Evolutionary conservation across 176 grass and related monocot species (phyloP).

Genomic region (Aegilops sharonensis): DNA sequence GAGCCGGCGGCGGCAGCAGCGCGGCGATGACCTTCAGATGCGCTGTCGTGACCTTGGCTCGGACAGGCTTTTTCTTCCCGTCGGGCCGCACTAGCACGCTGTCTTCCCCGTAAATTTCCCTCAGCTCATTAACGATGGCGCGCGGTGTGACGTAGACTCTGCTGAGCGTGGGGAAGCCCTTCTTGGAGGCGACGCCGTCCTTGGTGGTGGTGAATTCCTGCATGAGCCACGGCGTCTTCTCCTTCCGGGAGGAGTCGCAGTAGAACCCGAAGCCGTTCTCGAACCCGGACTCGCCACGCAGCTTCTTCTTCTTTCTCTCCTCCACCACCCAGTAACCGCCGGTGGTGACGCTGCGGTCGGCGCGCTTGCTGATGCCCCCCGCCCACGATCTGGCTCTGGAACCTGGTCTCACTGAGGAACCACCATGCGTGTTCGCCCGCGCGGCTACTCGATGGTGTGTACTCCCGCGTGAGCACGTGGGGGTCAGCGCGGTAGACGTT

Average conservation of each 20-base stretch:
- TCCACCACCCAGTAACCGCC: conserved; percentile 1
- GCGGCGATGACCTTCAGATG: neutral
- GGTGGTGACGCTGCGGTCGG: neutral
- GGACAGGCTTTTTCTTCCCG: neutral
- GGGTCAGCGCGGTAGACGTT: conserved; percentile 11
- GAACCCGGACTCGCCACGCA: neutral
- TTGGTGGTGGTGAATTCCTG: conserved; percentile 6
- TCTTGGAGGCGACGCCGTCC: neutral
- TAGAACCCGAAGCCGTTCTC: neutral
- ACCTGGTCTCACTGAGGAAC: neutral
- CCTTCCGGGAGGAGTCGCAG: neutral
- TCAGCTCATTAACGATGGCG: neutral
- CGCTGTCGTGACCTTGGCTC: neutral
- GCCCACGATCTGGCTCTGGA: neutral
- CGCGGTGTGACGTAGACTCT: conserved; percentile 32
- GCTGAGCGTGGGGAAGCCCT: neutral
- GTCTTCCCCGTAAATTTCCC: neutral
- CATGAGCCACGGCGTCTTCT: conserved; percentile 32
- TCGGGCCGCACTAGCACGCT: neutral
- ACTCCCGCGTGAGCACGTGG: neutral
- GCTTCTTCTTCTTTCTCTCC: neutral
- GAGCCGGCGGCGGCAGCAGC: neutral
- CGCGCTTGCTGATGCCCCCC: neutral
- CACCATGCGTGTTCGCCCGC: neutral
- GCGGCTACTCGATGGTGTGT: neutral